A percentile compares a stretch with the other conserved stretches of the same genome.
Conservation (phyloP, 495 filamentous ascomycete species). For the Melanomma pulvis-pyrius region DNA sequence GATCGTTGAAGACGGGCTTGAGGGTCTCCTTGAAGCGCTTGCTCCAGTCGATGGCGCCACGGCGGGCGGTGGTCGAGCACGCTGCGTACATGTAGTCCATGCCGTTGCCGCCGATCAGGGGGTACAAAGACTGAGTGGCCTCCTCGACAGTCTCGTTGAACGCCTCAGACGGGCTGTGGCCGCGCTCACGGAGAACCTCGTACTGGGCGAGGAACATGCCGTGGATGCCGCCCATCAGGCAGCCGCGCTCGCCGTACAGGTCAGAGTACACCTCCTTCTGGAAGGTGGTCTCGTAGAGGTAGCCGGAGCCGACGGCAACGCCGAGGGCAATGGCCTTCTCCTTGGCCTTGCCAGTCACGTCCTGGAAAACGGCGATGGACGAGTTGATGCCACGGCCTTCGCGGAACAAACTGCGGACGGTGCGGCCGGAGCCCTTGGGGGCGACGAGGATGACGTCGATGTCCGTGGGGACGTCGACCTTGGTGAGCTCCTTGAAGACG, state of each 20-base stretch:
- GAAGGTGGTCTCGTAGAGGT: constrained; percentile 99
- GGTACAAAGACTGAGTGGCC: constrained; percentile 96
- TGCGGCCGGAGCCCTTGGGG: constrained; percentile 98
- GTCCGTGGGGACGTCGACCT: constrained; percentile 92
- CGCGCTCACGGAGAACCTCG: constrained; percentile 97
- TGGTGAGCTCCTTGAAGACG: constrained; percentile 99
- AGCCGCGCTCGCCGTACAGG: constrained; percentile 98
- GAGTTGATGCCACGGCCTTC: constrained; percentile 99
- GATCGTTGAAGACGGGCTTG: constrained; percentile 96
- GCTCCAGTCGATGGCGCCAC: constrained; percentile 99
- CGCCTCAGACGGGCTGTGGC: constrained; percentile 95
- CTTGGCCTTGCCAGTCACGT: constrained; percentile 96
- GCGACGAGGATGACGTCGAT: constrained; percentile 99
- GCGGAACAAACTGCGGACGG: constrained; percentile 94
- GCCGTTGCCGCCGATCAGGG: constrained; percentile 90
- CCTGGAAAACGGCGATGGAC: constrained; percentile 97
- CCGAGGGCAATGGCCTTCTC: constrained; percentile 97
- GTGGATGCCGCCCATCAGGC: constrained; percentile 99
- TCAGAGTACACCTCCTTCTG: constrained; percentile 99
- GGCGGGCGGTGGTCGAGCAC: constrained; percentile 97
- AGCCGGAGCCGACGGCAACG: constrained; percentile 92
- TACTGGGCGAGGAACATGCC: constrained; percentile 99
- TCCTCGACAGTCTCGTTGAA: constrained; percentile 99
- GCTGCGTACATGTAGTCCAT: constrained; percentile 99
- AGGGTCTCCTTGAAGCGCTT: constrained; percentile 89